phyloP scores from a whole-genome alignment of 108 stramenopile genomes.

The Nitzschia palea region DNA sequence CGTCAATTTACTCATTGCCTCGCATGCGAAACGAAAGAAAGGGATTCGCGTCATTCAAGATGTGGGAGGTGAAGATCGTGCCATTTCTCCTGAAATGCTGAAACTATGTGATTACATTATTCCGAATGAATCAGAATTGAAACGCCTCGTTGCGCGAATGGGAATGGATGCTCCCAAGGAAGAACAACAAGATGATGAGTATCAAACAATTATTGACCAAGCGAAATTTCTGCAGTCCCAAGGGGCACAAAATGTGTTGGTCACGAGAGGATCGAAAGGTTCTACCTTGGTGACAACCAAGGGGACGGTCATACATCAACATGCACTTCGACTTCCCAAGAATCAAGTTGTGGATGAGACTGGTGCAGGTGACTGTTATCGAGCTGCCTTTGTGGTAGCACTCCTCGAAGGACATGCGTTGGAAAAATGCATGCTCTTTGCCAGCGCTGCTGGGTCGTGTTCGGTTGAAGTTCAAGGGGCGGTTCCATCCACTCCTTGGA shows the following conservation, averaged over 20 bases:
- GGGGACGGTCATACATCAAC: slow-evolving; percentile 37
- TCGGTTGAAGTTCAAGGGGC: slow-evolving; percentile 58
- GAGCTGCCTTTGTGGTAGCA: slow-evolving; percentile 83
- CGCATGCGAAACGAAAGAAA: slow-evolving; percentile 24
- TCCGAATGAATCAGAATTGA: slow-evolving; percentile 78
- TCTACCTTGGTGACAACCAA: slow-evolving; percentile 45
- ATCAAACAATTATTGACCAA: slow-evolving; percentile 18
- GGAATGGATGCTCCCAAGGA: background rate
- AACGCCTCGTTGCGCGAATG: slow-evolving; percentile 51
- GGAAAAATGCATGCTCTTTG: slow-evolving; percentile 59
- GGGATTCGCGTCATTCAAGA: slow-evolving; percentile 65
- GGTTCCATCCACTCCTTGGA: slow-evolving; percentile 55
- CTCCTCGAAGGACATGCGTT: slow-evolving; percentile 43
- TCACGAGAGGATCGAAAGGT: slow-evolving; percentile 64
- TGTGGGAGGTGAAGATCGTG: slow-evolving; percentile 76
- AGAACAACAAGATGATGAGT: slow-evolving; percentile 10
- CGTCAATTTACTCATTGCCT: slow-evolving; percentile 67
- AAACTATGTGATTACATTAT: slow-evolving; percentile 63
- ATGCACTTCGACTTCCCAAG: slow-evolving; percentile 30
- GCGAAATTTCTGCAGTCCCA: slow-evolving; percentile 41
- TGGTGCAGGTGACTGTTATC: slow-evolving; percentile 84
- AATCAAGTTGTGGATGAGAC: slow-evolving; percentile 76
- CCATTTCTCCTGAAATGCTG: slow-evolving; percentile 52
- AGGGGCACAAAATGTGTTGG: slow-evolving; percentile 68
- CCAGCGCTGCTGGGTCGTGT: slow-evolving; percentile 71